These are phyloP conservation scores for Phyllosticta citribraziliensis DNA, from an alignment of 2,329 filamentous ascomycete species.

Conservation along the genomic window DNA sequence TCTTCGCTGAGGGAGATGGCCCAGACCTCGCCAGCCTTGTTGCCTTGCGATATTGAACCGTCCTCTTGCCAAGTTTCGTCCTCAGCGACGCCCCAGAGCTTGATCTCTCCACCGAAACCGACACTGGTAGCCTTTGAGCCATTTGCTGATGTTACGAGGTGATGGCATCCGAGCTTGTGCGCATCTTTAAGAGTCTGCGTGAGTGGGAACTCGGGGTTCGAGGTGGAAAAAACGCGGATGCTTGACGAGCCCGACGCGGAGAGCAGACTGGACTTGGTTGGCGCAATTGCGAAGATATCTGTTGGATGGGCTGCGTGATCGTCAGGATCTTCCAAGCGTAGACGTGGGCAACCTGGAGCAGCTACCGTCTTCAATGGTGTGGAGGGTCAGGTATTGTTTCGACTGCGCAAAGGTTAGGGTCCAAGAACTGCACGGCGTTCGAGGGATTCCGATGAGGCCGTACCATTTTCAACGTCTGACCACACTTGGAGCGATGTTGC, in stretches of 20 bases:
- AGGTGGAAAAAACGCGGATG: constrained; percentile 70
- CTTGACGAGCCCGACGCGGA: constrained; percentile 78
- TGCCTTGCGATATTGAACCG: constrained; percentile 39
- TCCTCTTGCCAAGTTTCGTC: constrained; percentile 45
- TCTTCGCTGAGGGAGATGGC: constrained; percentile 76
- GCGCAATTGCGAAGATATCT: constrained; percentile 75
- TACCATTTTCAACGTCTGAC: background rate
- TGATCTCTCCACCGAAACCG: constrained; percentile 83
- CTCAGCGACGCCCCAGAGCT: constrained; percentile 59
- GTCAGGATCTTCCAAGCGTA: constrained; percentile 21
- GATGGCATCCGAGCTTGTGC: constrained; percentile 85
- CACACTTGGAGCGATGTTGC: background rate
- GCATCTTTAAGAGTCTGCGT: constrained; percentile 69
- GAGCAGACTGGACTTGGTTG: constrained; percentile 63
- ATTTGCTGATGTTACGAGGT: constrained; percentile 61
- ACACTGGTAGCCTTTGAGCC: constrained; percentile 69
- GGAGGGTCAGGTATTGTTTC: constrained; percentile 93
- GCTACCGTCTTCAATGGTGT: constrained; percentile 77
- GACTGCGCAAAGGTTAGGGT: constrained; percentile 48
- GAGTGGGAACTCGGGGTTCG: constrained; percentile 61
- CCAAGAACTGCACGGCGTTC: background rate
- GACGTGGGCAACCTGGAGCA: constrained; percentile 23
- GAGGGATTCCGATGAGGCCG: background rate
- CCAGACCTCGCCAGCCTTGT: constrained; percentile 68
- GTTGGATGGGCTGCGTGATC: constrained; percentile 60